Evolutionary conservation across 208 protist species (phyloP), one percentile per base, ranked within the genome.

Genomic region (Phytomonas sp.): DNA sequence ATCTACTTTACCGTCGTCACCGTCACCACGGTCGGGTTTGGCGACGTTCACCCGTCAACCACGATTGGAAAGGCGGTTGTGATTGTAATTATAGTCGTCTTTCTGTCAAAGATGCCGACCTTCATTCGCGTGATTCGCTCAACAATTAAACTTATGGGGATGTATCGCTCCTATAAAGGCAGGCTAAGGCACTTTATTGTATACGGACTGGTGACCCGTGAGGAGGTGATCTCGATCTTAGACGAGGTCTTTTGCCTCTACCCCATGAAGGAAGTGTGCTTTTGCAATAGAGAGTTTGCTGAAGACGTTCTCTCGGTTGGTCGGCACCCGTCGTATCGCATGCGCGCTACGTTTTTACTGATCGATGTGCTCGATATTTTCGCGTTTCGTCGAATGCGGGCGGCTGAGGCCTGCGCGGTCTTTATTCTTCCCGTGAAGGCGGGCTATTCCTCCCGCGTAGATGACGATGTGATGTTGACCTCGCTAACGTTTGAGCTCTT

Each of bases 211-310:
- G 75, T 91, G 32, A 86, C 77, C 0, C 67, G 80, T 26, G 82
- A 92, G 63, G 87, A 95, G 59, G 86, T 74, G 31, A 76, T 92
- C 14, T 88, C 90, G 3, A 87, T 93, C 29, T 71, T 95, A 16
- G 90, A 95, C 63, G 90, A 95, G 76, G 87, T 95, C 12, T 87
- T 95, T 61, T 82, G 72, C 45, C 71, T 95, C 11, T 90, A 95
- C 73, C 90, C 85, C 34, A 89, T 86, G 78, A 95, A 93, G 72
- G 76, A 82, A 0, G 87, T 95, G 8, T 92, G 87, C 73, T 95
- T 95, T 76, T 95, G 90, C 68, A 91, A 89, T 63, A 89, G 79
- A 62, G 72, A 69, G 23, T 92, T 92, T 65, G 26, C 76, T 11
- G 62, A 70, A 29, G 86, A 95, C 63, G 90, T 95, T 10, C 26